Evolutionary conservation across 164 flowering plant genomes (phyloP).

Genomic region (Protea cynaroides): DNA sequence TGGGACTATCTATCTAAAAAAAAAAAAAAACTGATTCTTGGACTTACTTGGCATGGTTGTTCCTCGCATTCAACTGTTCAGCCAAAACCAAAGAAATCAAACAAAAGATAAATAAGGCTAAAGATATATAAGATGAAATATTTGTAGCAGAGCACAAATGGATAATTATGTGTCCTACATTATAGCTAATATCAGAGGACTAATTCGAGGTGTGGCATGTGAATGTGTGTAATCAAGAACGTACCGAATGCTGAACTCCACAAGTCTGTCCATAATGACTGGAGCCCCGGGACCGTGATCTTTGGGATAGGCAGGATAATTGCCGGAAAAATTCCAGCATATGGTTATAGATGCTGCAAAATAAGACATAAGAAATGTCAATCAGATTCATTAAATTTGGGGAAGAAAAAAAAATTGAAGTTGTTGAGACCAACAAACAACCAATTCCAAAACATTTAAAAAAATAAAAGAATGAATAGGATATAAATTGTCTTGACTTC

Average conservation of each 20-base stretch:
- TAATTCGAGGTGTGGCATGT: no score
- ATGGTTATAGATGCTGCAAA: slow-evolving; percentile 70
- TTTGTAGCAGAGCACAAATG: no score
- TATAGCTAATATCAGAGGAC: no score
- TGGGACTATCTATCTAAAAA: no score
- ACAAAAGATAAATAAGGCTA: no score
- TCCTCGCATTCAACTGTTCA: neutral
- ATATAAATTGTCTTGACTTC: no score
- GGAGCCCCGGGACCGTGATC: slow-evolving; percentile 19
- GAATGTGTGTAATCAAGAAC: slow-evolving; percentile 3
- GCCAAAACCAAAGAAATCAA: neutral
- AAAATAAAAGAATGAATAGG: no score
- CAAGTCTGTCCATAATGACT: slow-evolving; percentile 13
- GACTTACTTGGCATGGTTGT: neutral
- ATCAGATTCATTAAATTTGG: neutral
- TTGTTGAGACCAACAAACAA: neutral
- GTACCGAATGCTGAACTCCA: slow-evolving; percentile 26
- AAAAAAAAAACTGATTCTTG: no score
- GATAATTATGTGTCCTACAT: no score
- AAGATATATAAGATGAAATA: no score
- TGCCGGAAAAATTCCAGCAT: slow-evolving; percentile 34
- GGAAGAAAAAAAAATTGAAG: neutral
- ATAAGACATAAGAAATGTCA: slow-evolving; percentile 1
- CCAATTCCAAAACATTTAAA: no score
- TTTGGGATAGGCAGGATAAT: slow-evolving; percentile 18